Evolutionary conservation across 2,329 filamentous ascomycete species (phyloP), one percentile per base, ranked within the genome.

Genomic region (Xylariomycetidae sp.): DNA sequence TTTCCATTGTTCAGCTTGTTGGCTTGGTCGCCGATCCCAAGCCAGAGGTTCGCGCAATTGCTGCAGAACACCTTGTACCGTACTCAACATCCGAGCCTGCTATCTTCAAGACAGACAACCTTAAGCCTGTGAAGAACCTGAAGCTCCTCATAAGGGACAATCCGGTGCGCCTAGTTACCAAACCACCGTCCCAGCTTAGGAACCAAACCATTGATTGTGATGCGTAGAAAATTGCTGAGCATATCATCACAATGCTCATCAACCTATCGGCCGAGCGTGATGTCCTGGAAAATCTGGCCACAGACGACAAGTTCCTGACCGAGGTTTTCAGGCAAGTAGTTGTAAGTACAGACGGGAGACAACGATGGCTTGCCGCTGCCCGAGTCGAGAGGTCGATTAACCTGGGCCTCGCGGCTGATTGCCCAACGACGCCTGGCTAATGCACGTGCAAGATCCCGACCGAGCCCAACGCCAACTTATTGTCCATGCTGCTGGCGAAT

Each of bases 21-120:
- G 87, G 88, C 58, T 95, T 96, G 63, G 84, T 96, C 39, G 83
- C 85, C 60, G 83, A 94, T 64, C 85, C 85, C 39, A 95, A 93
- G 57, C 86, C 87, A 25, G 85, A 95, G 57, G 87, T 96, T 44
- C 79, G 92, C 49, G 79, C 86, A 57, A 73, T 90, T 47, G 89
- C 89, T 30, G 78, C 82, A 34, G 88, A 95, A 60, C 85, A 93
- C 49, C 72, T 95, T 22, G 79, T 95, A 28, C 85, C 87, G 9
- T 96, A 85, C 45, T 85, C 85, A 16, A 72, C 77, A 9, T 64
- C 73, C 2, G 74, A 95, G 45, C 82, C 85, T 0, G 65, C 70
- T 0, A 75, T 96, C 15, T 98, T 98, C 72, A 96, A 95, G 63
- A 69, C 70, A 6, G 76, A 87, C 18, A 72, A 86, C 35, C 64